phyloP scores from a whole-genome alignment of 495 filamentous ascomycete genomes.

The Daldinia vernicosa region DNA sequence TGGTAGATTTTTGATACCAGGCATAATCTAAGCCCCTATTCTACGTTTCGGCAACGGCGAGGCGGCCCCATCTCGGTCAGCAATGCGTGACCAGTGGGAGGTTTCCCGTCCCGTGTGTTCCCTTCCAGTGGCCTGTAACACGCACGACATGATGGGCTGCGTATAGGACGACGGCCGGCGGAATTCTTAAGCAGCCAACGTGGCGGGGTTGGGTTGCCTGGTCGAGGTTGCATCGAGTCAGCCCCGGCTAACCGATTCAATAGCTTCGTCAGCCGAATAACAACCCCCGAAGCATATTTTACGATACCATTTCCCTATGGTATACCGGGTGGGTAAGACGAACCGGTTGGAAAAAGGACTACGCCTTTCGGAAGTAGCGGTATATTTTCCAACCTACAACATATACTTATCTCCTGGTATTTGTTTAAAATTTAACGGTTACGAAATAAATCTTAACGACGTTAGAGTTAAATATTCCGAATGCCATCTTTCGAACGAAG shows the following conservation, averaged over 20 bases:
- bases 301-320: conserved; percentile 12
- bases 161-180: conserved; percentile 32
- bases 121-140: conserved; percentile 26
- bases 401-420: not conserved
- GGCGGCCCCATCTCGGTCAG: conserved; percentile 40
- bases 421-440: not conserved
- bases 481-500: not conserved
- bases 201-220: conserved; percentile 38
- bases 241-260: conserved; percentile 43
- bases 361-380: conserved; percentile 25
- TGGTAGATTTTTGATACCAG: conserved; percentile 3
- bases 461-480: not conserved
- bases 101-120: conserved; percentile 32
- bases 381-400: not conserved
- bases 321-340: conserved; percentile 19
- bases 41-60: conserved; percentile 37
- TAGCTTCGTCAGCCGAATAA: conserved; percentile 38
- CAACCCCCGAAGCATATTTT: conserved; percentile 23
- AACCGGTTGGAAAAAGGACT: conserved; percentile 3
- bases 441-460: not conserved
- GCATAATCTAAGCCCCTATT: conserved; percentile 11
- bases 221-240: conserved; percentile 41
- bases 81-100: conserved; percentile 28
- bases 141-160: conserved; percentile 28
- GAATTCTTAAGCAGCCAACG: conserved; percentile 35